Base-by-base conservation (phyloP, 1,139 yeast species). In the Pneumocystis sp. region DNA sequence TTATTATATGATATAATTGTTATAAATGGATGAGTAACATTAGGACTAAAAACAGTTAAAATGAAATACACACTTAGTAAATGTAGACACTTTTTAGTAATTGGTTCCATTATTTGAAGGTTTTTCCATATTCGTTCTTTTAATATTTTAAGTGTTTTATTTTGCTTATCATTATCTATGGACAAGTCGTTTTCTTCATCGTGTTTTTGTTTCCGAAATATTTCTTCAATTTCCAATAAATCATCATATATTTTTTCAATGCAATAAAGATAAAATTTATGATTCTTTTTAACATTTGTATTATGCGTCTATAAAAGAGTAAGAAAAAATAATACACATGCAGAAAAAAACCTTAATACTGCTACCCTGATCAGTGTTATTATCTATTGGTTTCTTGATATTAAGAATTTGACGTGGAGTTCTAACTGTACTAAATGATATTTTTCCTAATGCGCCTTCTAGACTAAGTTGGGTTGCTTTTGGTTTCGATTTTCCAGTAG, bases 381-480 rank as follows among this genome's bases (percentile, higher is more conserved):
- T 39, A 25, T 31, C 42, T 4, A 35, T 8, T 40, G 56, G 50
- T 61, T 68, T 68, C 62, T 80, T 82, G 66, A 90, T 81, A 70
- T 86, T 91, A 73, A 90, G 80, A 71, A 89, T 91, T 75, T 86
- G 91, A 77, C 96, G 85, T 70, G 97, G 97, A 69, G 87, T 86
- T 74, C 88, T 89, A 70, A 93, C 93, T 66, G 84, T 83, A 68
- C 89, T 86, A 69, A 87, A 81, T 6, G 95, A 84, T 67, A 90
- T 87, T 76, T 87, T 89, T 71, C 97, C 97, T 68, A 91, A 80
- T 0, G 96, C 95, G 71, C 97, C 97, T 73, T 88, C 96, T 71
- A 86, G 85, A 64, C 86, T 85, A 69, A 83, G 80, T 70, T 83
- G 87, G 42, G 83, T 84, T 72, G 82, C 81, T 78, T 85, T 87